Evolutionary conservation across 2,329 filamentous ascomycete genomes (phyloP), one percentile per base, ranked within the genome.

Genomic region (Geoglossum cookeanum): DNA sequence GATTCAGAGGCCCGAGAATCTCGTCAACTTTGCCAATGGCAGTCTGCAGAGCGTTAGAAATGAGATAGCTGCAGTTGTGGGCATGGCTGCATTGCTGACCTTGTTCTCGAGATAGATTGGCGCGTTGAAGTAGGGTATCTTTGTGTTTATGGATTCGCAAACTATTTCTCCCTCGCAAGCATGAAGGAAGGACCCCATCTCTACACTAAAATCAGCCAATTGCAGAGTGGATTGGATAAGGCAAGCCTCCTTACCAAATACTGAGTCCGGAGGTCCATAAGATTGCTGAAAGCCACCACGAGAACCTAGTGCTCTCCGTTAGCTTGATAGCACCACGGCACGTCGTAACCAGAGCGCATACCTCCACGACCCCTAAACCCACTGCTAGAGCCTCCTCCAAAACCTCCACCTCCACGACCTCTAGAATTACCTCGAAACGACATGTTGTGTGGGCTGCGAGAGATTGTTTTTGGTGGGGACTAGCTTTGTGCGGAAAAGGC

Each of bases 21-120:
- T 98, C 92, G 74, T 98, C 92, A 68, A 98, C 86, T 75, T 97
- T 97, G 71, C 92, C 92, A 70, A 98, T 81, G 61, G 85, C 77
- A 51, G 86, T 91, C 84, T 84, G 48, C 35, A 35, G 49, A 42
- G 37, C 47, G 51, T 35, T 15, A 62, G 69, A 60, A 69, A 29
- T 8, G 4, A 55, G 33, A 11, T n/a, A 22, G 29, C 4, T 52
- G 44, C 47, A 15, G 55, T 47, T 49, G 49, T 57, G 13, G 35
- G 33, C 4, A 35, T 59, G 22, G 1, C 3, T 27, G 37, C 29
- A n/a, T 27, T 54, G 57, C 69, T 61, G 68, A 84, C 85, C 79
- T 97, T 98, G 78, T 97, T 98, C 79, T 97, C 91, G 66, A 97
- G 84, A 75, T 92, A 98, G 71, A 98, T 94, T 64, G 89, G 89